These are phyloP conservation scores for Botryotinia globosa DNA, from an alignment of 2,329 filamentous ascomycete species.

Conservation along the genomic window DNA sequence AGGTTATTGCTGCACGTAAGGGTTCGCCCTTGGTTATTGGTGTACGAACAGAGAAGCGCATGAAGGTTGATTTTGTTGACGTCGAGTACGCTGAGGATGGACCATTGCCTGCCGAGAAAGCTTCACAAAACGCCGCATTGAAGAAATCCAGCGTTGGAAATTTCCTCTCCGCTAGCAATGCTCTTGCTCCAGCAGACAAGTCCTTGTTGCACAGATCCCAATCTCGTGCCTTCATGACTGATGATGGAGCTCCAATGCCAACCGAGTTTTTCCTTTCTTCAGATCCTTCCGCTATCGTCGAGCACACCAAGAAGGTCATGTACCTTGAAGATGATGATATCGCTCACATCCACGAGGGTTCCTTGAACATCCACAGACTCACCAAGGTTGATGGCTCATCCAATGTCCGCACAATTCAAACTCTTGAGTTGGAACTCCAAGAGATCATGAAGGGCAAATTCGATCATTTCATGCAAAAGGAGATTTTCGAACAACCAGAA, in stretches of 20 bases:
- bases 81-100: constrained; percentile 88
- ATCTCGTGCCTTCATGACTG: constrained; percentile 97
- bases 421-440: constrained; percentile 96
- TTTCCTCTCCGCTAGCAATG: constrained; percentile 64
- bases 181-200: constrained; percentile 92
- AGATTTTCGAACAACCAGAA: constrained; percentile 99
- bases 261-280: constrained; percentile 99
- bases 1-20: constrained; percentile 97
- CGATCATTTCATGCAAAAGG: constrained; percentile 99
- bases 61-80: constrained; percentile 99
- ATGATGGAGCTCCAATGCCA: constrained; percentile 96
- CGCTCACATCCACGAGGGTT: constrained; percentile 98
- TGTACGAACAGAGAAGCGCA: constrained; percentile 94
- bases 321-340: constrained; percentile 99
- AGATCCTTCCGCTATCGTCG: constrained; percentile 95
- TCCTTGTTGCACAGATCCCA: constrained; percentile 97
- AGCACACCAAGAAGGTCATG: constrained; percentile 99
- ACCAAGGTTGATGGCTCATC: constrained; percentile 95
- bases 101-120: constrained; percentile 85
- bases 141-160: constrained; percentile 76
- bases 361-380: constrained; percentile 96
- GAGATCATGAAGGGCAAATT: constrained; percentile 99
- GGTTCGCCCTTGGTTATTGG: constrained; percentile 96
- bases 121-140: constrained; percentile 92
- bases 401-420: constrained; percentile 97